Base-by-base conservation (phyloP, 2,329 filamentous ascomycete genomes). In the Fusarium sp. region DNA sequence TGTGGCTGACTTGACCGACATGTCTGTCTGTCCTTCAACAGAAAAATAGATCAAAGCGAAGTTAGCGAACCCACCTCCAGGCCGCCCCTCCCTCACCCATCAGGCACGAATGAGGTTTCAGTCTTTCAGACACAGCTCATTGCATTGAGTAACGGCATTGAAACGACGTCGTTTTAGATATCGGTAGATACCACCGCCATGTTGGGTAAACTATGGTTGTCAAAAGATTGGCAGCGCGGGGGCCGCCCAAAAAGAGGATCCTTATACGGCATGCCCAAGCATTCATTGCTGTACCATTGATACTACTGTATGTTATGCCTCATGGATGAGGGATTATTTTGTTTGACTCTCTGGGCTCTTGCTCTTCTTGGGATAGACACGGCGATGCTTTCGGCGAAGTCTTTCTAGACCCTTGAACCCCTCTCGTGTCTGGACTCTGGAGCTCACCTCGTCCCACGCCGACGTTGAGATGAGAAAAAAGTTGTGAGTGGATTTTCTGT, bases 281-380 rank as follows among this genome's bases (percentile, higher is more conserved):
- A 40, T 40, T 37, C 18, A 14, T 24, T 53, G 18, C 24, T 53
- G 20, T 29, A 25, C 18, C n/a, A 18, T 37, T 37, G 34, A 37
- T 53, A 22, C n/a, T 44, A 24, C 22, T 22, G 20, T 53, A 53
- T 53, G 32, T 53, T 53, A 41, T 42, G 37, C 48, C 62, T 66
- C 56, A 66, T 61, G 16, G 40, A 34, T 74, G 72, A 74, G 72
- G 72, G 62, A 74, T 74, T 53, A 53, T 53, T 40, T 52, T 53
- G 24, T 10, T 74, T 67, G 72, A 73, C 61, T 61, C 49, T 48
- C 55, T 42, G n/a, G 41, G 32, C 53, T 58, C 20, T 70, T 64
- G 57, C 67, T 71, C 45, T 71, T 71, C 69, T 61, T 71, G 69
- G 65, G 65, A 69, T 66, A 71, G 65, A 71, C 65, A 72, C 65